These are phyloP conservation scores for Allium cepa DNA, from an alignment of 106 monocot species.

Conservation along the genomic window DNA sequence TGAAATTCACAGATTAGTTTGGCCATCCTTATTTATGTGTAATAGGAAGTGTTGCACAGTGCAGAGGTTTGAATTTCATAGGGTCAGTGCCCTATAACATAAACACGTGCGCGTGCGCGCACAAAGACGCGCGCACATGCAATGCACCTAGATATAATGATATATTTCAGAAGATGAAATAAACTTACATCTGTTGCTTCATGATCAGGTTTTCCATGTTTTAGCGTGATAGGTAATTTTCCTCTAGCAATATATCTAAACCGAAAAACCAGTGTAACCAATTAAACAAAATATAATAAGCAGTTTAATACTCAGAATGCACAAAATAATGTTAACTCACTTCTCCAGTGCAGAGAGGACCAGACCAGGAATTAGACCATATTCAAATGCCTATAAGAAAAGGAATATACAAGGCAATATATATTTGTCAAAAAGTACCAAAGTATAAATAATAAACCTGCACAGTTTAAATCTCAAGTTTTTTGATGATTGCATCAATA, in stretches of 20 bases:
- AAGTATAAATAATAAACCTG: too few relatives aligned
- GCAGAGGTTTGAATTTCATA: too few relatives aligned
- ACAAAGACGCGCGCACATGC: too few relatives aligned
- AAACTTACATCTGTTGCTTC: constrained; percentile 83
- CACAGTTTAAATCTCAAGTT: too few relatives aligned
- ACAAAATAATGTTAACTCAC: constrained; percentile 28
- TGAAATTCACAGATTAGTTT: too few relatives aligned
- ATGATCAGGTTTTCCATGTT: constrained; percentile 94
- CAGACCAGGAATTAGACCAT: constrained; percentile 88
- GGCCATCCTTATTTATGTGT: too few relatives aligned
- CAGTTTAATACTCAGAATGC: not conserved
- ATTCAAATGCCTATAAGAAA: constrained; percentile 73
- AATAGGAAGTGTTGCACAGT: too few relatives aligned
- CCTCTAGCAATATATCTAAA: constrained; percentile 63
- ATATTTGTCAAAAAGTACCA: not conserved
- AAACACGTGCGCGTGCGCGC: too few relatives aligned
- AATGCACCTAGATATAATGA: not conserved
- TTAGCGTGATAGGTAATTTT: constrained; percentile 62
- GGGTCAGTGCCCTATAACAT: too few relatives aligned
- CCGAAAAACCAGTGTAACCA: not conserved
- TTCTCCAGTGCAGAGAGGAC: constrained; percentile 81
- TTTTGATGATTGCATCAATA: too few relatives aligned
- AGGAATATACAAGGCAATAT: constrained; percentile 12
- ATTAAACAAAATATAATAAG: constrained; percentile 6
- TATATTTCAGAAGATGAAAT: not conserved